Evolutionary conservation across 139 green algal genomes (phyloP), one percentile per base, ranked within the genome.

Genomic region (Yamagishiella unicocca): DNA sequence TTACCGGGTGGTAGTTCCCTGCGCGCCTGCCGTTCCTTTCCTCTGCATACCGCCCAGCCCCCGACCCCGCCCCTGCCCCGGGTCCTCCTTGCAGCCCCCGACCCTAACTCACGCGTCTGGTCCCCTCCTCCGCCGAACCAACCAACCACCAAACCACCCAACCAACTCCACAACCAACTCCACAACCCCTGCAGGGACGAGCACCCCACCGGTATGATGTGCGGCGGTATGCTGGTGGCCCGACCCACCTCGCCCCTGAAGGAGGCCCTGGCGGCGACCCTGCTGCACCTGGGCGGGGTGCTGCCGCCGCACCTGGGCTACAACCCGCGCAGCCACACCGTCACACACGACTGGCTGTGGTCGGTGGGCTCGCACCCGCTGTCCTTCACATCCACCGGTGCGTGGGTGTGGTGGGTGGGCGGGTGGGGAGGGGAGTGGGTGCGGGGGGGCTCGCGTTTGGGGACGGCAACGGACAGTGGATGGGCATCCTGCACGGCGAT

Each of bases 271-370:
- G 85, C 81, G 22, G 94, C 93, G 25, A 88, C 83, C 22, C 84
- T 95, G 79, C 62, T 50, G 24, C 77, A 95, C 86, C 82, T 96
- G 45, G 91, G 92, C 1, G 94, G 94, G 6, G 66, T 96, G 54
- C 89, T 96, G 76, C 94, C 94, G 14, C 90, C 92, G 14, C 94
- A 96, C 76, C 66, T 96, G 81, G 92, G 92, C 4, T 94, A 94
- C 82, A 68, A 85, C 58, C 89, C 90, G 19, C 61, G 74, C 14
- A 42, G 45, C 38, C 68, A 90, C 54, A 17, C 38, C 6, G 74
- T 95, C 35, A 84, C 71, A 25, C 92, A 95, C 75, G 93, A 95
- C 83, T 95, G 93, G 93, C 85, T 94, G 67, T 95, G 93, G 93
- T 88, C 62, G 37, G 89, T 94, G 37, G 93, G 93, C 10, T 70